Percentiles rank a stretch among this genome's conserved stretches.
Evolutionary conservation across 345 rosid species (phyloP).

Genomic region (Rhizophora mangle): DNA sequence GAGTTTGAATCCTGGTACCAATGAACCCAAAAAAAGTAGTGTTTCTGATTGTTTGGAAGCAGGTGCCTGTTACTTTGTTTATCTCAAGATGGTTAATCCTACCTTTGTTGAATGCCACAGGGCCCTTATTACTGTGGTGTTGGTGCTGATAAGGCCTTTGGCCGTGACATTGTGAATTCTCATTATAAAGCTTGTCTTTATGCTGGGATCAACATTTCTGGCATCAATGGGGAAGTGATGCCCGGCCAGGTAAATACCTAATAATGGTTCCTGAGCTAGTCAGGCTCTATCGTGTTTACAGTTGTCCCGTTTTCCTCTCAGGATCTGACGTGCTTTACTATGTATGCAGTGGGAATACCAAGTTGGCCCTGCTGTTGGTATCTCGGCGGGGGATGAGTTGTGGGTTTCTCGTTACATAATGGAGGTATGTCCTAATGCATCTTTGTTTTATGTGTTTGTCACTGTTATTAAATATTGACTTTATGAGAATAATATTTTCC

Average conservation of each 20-base stretch:
- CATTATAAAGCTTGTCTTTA: conserved; percentile 25
- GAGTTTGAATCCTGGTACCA: no score
- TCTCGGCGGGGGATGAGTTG: conserved; percentile 24
- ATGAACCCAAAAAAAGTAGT: no score
- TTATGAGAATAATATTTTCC: no score
- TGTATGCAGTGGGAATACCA: conserved; percentile 25
- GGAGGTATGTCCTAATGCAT: conserved; percentile 10
- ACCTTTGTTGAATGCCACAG: not conserved
- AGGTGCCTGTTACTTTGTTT: no score
- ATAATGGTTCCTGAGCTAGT: not conserved
- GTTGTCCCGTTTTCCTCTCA: no score
- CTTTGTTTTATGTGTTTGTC: not conserved
- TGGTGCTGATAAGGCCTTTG: conserved; percentile 29
- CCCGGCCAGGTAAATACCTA: conserved; percentile 20
- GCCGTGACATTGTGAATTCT: conserved; percentile 23
- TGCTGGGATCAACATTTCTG: conserved; percentile 24
- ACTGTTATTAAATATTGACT: no score
- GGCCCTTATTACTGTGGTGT: conserved; percentile 25
- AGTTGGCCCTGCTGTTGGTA: conserved; percentile 26
- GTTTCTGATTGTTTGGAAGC: no score
- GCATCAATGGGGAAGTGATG: conserved; percentile 28
- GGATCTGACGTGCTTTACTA: no score
- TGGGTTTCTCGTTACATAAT: conserved; percentile 28
- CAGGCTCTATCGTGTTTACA: no score
- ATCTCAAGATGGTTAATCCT: not conserved